Conservation (phyloP, 169 alveolate species). For the Plasmodium falciparum region DNA sequence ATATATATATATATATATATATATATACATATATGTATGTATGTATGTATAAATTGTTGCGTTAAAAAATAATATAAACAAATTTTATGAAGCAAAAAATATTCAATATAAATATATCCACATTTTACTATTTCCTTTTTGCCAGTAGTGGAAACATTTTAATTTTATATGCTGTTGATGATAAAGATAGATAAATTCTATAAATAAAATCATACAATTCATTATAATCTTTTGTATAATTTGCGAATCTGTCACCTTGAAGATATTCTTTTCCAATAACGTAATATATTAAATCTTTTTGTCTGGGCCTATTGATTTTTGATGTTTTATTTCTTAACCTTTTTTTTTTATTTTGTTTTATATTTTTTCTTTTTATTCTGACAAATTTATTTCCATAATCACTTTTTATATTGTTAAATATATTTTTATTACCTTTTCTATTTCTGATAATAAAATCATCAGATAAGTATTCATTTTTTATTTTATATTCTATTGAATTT, state of each 20-base stretch:
- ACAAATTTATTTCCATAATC: neutral
- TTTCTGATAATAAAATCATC: no score
- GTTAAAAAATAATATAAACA: no score
- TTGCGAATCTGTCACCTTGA: neutral
- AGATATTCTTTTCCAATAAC: conserved; percentile 34
- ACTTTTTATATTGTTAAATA: no score
- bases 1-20: no score
- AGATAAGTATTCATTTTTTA: no score
- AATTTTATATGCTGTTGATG: conserved; percentile 11
- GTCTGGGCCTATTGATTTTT: neutral
- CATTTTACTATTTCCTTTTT: neutral
- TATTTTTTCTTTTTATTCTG: neutral
- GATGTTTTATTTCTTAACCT: neutral
- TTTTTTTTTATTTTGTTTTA: neutral
- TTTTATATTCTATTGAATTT: no score
- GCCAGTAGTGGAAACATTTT: neutral
- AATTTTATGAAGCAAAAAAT: no score
- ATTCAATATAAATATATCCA: no score
- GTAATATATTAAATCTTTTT: conserved; percentile 14
- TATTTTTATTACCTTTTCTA: no score
- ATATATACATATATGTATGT: no score
- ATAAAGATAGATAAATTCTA: conserved; percentile 19
- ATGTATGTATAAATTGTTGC: no score
- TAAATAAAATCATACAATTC: conserved; percentile 25
- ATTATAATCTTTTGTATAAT: conserved; percentile 26